phyloP scores from a whole-genome alignment of 1,284 basidiomycete species.

The Erythrobasidium hasegawianum region DNA sequence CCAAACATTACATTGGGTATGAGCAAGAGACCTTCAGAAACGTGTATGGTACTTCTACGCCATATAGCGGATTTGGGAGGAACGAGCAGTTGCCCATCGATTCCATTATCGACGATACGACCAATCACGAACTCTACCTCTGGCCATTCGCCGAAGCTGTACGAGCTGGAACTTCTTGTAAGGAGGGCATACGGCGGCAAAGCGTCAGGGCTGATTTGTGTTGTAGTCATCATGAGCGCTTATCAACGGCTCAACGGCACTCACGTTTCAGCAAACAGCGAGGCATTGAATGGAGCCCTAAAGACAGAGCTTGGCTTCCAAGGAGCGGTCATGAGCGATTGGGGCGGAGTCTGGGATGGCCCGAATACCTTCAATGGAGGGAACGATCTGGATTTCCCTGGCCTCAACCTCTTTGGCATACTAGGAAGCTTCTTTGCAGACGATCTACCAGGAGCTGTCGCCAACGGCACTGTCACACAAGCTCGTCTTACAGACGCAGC shows the following conservation, averaged over 20 bases:
- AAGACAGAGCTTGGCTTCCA: conserved; percentile 58
- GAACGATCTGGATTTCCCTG: conserved; percentile 29
- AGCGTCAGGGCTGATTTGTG: not conserved
- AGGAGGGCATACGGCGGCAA: not conserved
- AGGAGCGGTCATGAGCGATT: conserved; percentile 46
- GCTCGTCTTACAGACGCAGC: conserved; percentile 48
- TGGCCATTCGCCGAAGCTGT: conserved; percentile 53
- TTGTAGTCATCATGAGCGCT: not conserved
- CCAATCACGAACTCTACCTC: conserved; percentile 50
- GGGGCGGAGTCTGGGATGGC: conserved; percentile 39
- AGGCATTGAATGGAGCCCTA: conserved; percentile 64
- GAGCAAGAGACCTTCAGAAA: conserved; percentile 47
- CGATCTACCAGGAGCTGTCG: conserved; percentile 43
- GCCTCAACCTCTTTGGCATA: conserved; percentile 22
- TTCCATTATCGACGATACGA: conserved; percentile 39
- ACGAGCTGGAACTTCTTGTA: conserved; percentile 49
- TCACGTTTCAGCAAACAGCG: conserved; percentile 65
- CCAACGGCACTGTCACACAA: conserved; percentile 47
- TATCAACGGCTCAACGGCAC: conserved; percentile 55
- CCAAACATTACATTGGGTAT: conserved; percentile 50
- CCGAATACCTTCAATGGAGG: conserved; percentile 23
- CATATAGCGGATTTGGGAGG: conserved; percentile 36
- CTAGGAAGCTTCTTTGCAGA: conserved; percentile 31
- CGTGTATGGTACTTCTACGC: conserved; percentile 24
- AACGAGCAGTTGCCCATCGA: conserved; percentile 45